Evolutionary conservation across 2,329 filamentous ascomycete genomes (phyloP).

Genomic region (Scolecobasidium constrictum): DNA sequence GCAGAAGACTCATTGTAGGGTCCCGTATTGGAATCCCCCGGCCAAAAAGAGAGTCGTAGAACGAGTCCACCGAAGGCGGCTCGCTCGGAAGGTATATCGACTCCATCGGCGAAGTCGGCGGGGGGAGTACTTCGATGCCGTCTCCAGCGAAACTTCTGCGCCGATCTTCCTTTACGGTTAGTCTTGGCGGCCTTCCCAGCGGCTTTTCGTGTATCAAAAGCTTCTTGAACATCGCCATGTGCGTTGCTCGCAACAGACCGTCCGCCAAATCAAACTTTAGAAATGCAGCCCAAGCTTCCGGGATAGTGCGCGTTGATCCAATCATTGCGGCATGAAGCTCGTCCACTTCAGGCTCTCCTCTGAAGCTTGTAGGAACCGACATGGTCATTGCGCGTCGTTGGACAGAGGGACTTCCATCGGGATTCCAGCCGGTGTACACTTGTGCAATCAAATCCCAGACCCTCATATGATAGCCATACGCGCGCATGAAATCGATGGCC

Average conservation of each 20-base stretch:
- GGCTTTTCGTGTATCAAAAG: too few species aligned
- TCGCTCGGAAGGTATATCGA: conserved; percentile 20
- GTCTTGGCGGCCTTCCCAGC: too few species aligned
- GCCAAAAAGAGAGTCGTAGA: conserved; percentile 49
- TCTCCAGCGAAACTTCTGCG: conserved; percentile 8
- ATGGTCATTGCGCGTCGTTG: conserved; percentile 24
- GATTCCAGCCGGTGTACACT: conserved; percentile 52
- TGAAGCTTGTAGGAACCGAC: background rate
- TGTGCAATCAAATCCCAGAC: conserved; percentile 43
- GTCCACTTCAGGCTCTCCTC: conserved; percentile 12
- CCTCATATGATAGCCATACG: conserved; percentile 44
- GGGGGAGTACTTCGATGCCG: background rate
- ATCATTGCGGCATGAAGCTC: conserved; percentile 47
- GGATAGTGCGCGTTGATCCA: conserved; percentile 46
- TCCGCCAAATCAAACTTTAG: conserved; percentile 40
- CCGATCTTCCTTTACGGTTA: too few species aligned
- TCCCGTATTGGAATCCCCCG: conserved; percentile 38
- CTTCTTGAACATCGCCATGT: conserved; percentile 50
- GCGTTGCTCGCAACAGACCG: conserved; percentile 23
- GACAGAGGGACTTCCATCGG: conserved; percentile 51
- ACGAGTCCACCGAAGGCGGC: conserved; percentile 43
- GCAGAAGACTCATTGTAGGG: conserved; percentile 43
- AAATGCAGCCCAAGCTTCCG: conserved; percentile 57
- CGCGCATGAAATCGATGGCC: conserved; percentile 44
- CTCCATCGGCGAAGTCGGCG: conserved; percentile 3